Evolutionary conservation across 306 rosid genomes (phyloP).

Genomic region (Crotalaria pallida): DNA sequence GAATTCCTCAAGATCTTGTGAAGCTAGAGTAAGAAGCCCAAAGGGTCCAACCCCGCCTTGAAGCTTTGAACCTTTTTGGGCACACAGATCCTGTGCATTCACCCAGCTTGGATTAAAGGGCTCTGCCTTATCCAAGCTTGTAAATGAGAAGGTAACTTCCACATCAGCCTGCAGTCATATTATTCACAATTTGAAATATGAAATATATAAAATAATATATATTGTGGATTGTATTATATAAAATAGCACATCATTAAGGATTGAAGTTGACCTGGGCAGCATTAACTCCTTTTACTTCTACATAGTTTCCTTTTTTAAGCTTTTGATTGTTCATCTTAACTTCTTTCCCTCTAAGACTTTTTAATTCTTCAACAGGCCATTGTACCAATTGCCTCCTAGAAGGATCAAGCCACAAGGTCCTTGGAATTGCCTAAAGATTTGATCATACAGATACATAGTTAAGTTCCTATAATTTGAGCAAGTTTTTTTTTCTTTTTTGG

Average conservation of each 20-base stretch:
- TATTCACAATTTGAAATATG: neutral
- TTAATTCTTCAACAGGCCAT: slow-evolving; percentile 68
- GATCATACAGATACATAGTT: neutral
- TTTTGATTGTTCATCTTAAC: slow-evolving; percentile 30
- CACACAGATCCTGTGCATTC: slow-evolving; percentile 54
- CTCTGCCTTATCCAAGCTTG: slow-evolving; percentile 67
- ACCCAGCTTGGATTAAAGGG: slow-evolving; percentile 66
- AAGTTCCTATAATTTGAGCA: neutral
- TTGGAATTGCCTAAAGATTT: slow-evolving; percentile 58
- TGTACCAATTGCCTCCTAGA: slow-evolving; percentile 47
- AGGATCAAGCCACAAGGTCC: slow-evolving; percentile 59
- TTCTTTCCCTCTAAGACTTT: slow-evolving; percentile 38
- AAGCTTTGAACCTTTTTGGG: slow-evolving; percentile 40
- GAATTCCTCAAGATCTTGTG: slow-evolving; percentile 51
- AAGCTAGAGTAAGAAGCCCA: slow-evolving; percentile 81
- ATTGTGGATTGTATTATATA: neutral
- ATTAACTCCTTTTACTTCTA: slow-evolving; percentile 56
- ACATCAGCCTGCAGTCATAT: slow-evolving; percentile 61
- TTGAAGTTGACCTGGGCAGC: slow-evolving; percentile 64
- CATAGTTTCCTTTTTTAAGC: slow-evolving; percentile 33
- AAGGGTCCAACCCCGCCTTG: slow-evolving; percentile 86
- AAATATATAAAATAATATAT: neutral
- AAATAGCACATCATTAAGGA: neutral
- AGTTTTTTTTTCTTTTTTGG: too few relatives aligned
- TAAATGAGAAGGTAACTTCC: slow-evolving; percentile 59